phyloP scores from a whole-genome alignment of 768 basidiomycete species.

The Coprinopsis marcescibilis region DNA sequence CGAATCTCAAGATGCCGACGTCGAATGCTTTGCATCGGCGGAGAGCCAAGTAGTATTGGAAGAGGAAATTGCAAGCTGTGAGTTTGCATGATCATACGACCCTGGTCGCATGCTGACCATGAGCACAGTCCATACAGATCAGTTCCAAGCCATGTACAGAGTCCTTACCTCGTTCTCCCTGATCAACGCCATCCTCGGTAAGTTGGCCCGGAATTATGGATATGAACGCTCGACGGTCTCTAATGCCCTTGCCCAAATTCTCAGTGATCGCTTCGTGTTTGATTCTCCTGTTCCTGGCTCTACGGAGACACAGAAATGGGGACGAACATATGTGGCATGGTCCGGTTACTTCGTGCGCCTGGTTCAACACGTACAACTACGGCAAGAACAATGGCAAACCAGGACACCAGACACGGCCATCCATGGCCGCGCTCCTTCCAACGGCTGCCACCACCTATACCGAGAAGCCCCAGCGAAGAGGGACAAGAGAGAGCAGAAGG shows the following conservation, averaged over 20 bases:
- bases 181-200: conserved; percentile 69
- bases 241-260: conserved; percentile 5
- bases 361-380: conserved; percentile 54
- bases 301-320: conserved; percentile 37
- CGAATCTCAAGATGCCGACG: conserved; percentile 73
- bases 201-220: conserved; percentile 26
- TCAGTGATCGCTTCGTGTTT: conserved; percentile 35
- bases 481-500: neutral
- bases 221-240: neutral
- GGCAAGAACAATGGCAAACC: conserved; percentile 1
- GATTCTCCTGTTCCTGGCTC: conserved; percentile 33
- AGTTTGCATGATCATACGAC: conserved; percentile 26
- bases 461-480: conserved; percentile 10
- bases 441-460: conserved; percentile 3
- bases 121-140: conserved; percentile 73
- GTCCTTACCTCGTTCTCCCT: conserved; percentile 77
- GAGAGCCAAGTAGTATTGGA: conserved; percentile 43
- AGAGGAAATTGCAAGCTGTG: conserved; percentile 58
- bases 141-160: conserved; percentile 85
- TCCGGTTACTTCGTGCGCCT: conserved; percentile 66
- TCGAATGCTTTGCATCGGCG: conserved; percentile 70
- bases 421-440: neutral
- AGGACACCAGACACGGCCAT: neutral
- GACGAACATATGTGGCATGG: conserved; percentile 60
- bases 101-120: conserved; percentile 5